A percentile compares a stretch with the other conserved stretches of the same genome.
These are phyloP conservation scores for Urtica urens DNA, from an alignment of 306 rosid genomes.

Conservation along the genomic window DNA sequence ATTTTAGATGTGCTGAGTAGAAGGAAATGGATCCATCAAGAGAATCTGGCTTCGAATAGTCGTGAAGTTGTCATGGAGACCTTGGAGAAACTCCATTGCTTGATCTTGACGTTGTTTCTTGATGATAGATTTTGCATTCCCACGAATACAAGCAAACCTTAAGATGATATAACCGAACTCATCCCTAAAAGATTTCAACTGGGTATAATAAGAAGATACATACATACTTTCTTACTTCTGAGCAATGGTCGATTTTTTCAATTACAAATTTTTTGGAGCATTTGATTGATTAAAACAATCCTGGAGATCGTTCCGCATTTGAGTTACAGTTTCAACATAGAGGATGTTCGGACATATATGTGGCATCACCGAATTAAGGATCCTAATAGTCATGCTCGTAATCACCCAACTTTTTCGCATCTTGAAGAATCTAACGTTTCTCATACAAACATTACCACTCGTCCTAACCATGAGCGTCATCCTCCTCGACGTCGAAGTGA, in stretches of 20 bases:
- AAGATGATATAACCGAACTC: neutral
- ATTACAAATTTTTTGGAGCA: neutral
- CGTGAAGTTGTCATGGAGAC: conserved; percentile 2
- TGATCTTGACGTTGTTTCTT: neutral
- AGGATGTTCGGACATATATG: neutral
- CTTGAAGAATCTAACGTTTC: too few species aligned
- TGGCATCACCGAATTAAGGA: neutral
- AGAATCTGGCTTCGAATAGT: conserved; percentile 4
- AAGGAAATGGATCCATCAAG: conserved; percentile 8
- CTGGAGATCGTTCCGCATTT: neutral
- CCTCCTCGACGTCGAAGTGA: too few species aligned
- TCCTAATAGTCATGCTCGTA: conserved; percentile 4
- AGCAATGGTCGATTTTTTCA: neutral
- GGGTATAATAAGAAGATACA: neutral
- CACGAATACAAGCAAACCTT: neutral
- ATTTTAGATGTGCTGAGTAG: neutral
- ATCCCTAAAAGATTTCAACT: neutral
- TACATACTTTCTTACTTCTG: conserved; percentile 3
- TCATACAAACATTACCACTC: too few species aligned
- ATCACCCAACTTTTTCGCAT: too few species aligned
- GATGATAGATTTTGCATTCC: conserved; percentile 2
- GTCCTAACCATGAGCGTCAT: too few species aligned
- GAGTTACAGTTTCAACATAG: neutral
- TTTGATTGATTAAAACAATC: conserved; percentile 2
- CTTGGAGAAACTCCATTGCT: conserved; percentile 6